Evolutionary conservation across 2,329 filamentous ascomycete genomes (phyloP).

Genomic region (Macrophomina pseudophaseolina): DNA sequence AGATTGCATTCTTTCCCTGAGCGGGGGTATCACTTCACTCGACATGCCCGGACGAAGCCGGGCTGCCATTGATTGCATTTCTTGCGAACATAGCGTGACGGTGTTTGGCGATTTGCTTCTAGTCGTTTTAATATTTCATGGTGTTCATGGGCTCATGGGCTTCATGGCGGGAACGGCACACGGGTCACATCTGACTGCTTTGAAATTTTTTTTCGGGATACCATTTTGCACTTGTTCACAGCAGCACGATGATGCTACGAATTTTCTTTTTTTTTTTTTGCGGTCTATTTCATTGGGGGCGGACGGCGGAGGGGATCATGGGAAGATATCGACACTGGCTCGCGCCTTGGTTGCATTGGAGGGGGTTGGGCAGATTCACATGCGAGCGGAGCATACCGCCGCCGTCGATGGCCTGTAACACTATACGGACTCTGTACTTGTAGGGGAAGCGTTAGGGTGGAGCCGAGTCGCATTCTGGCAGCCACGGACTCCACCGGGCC

Average conservation of each 20-base stretch:
- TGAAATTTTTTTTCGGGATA: conserved; percentile 42
- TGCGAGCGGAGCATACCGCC: conserved; percentile 31
- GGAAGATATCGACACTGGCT: conserved; percentile 37
- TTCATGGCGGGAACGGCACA: conserved; percentile 23
- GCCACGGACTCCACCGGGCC: conserved; percentile 28
- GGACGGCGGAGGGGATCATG: conserved; percentile 28
- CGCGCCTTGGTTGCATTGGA: conserved; percentile 39
- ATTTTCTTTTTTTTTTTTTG: conserved; percentile 39
- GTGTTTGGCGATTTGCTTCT: conserved; percentile 25
- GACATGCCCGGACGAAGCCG: neutral
- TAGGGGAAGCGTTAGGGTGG: conserved; percentile 35
- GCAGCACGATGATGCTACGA: conserved; percentile 44
- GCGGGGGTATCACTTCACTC: neutral
- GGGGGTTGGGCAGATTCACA: conserved; percentile 29
- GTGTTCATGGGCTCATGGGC: conserved; percentile 16
- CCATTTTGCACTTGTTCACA: conserved; percentile 35
- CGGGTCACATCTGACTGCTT: conserved; percentile 29
- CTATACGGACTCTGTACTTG: conserved; percentile 48
- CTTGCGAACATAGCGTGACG: conserved; percentile 28
- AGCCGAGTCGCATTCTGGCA: conserved; percentile 40
- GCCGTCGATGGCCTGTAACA: conserved; percentile 44
- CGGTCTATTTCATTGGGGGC: conserved; percentile 32
- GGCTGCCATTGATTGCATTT: conserved; percentile 27
- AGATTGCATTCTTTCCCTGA: conserved; percentile 11
- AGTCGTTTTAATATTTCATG: conserved; percentile 15